These are phyloP conservation scores for Malassezia caprae DNA, from an alignment of 1,284 basidiomycete genomes.

Conservation along the genomic window DNA sequence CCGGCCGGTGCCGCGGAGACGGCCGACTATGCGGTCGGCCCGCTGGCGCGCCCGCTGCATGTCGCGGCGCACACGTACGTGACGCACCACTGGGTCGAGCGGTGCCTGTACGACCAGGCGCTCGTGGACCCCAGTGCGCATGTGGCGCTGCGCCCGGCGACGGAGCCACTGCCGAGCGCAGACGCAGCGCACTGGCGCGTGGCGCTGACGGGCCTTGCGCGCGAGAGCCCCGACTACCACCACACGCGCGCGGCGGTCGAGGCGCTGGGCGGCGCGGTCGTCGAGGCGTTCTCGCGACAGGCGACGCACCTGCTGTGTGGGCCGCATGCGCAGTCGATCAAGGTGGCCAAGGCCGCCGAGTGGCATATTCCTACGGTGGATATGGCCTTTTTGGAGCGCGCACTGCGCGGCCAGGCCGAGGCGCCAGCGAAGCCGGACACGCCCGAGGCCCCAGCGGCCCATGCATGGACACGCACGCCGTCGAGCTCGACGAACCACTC, in stretches of 20 bases:
- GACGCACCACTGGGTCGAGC: slow-evolving; percentile 36
- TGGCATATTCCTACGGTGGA: slow-evolving; percentile 11
- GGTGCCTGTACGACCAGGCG: slow-evolving; percentile 26
- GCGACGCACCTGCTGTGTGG: slow-evolving; percentile 26
- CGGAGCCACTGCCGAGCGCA: slow-evolving; percentile 19
- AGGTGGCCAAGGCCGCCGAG: slow-evolving; percentile 7
- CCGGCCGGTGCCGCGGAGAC: not conserved
- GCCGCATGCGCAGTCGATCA: not conserved
- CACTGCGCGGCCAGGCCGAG: not conserved
- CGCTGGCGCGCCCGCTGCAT: slow-evolving; percentile 3
- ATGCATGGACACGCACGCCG: not conserved
- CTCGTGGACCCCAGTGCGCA: slow-evolving; percentile 22
- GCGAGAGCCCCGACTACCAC: slow-evolving; percentile 25
- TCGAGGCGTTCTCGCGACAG: slow-evolving; percentile 18
- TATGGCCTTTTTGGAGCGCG: not conserved
- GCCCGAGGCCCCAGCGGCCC: not conserved
- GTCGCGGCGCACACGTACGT: slow-evolving; percentile 16
- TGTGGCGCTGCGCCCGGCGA: slow-evolving; percentile 24
- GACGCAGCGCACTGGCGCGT: slow-evolving; percentile 17
- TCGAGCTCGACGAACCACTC: not conserved
- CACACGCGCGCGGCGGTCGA: slow-evolving; percentile 24
- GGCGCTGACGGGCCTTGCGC: slow-evolving; percentile 23
- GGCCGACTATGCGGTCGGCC: slow-evolving; percentile 18
- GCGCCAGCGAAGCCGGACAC: not conserved
- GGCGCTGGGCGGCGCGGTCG: slow-evolving; percentile 22